Percentiles rank a stretch among this genome's conserved stretches.
phyloP scores from a whole-genome alignment of 140 eudicot species.

The Erigeron philadelphicus region DNA sequence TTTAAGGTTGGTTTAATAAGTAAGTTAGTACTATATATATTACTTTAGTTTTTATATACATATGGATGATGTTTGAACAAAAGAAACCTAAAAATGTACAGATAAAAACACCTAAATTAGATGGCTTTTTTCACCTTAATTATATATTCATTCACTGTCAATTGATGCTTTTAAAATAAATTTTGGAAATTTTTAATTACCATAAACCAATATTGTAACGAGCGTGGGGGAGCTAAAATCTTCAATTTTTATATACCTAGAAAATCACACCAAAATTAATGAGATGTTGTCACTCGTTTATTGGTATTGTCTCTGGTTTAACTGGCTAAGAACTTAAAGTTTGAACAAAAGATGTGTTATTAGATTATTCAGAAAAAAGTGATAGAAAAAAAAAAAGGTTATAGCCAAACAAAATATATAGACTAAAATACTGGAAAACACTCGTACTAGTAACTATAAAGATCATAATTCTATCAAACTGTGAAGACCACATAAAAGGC shows the following conservation, averaged over 20 bases:
- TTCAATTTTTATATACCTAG: background rate
- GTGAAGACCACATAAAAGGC: slow-evolving; percentile 28
- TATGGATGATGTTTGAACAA: slow-evolving; percentile 26
- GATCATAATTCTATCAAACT: slow-evolving; percentile 21
- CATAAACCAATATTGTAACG: slow-evolving; percentile 5
- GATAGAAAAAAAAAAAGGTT: background rate
- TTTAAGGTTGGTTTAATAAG: slow-evolving; percentile 25
- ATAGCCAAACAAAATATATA: background rate
- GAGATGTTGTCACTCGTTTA: slow-evolving; percentile 15
- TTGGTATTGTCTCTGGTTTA: slow-evolving; percentile 10
- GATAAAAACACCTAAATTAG: slow-evolving; percentile 25
- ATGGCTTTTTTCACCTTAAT: slow-evolving; percentile 13
- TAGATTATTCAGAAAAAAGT: background rate
- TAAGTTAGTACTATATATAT: background rate
- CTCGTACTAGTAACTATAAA: slow-evolving; percentile 16
- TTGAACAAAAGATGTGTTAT: slow-evolving; percentile 6
- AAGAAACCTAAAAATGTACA: slow-evolving; percentile 14
- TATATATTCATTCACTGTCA: slow-evolving; percentile 19
- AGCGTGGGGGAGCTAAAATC: slow-evolving; percentile 4
- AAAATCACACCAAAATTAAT: slow-evolving; percentile 4
- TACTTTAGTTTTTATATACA: slow-evolving; percentile 18
- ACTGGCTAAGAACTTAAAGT: background rate
- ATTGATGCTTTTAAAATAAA: slow-evolving; percentile 16
- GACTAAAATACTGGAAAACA: slow-evolving; percentile 12
- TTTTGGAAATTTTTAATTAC: background rate